These are phyloP conservation scores for Nissolia schottii DNA, from an alignment of 306 rosid species.

Conservation along the genomic window DNA sequence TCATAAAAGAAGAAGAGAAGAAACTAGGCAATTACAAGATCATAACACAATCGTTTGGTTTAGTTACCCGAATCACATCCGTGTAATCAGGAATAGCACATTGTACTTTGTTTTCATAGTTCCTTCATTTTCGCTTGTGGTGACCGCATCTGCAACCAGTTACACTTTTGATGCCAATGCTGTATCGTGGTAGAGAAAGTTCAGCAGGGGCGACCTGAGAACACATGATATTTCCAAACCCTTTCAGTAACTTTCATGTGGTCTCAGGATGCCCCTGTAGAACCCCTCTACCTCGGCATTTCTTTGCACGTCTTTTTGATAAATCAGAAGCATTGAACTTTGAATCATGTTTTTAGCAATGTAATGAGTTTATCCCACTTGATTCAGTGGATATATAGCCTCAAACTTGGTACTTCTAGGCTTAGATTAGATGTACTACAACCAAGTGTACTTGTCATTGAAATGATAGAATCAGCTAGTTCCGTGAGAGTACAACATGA, in stretches of 20 bases:
- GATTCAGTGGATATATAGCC: conserved; percentile 20
- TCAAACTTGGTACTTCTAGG: conserved; percentile 24
- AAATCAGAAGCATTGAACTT: not conserved
- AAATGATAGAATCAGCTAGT: not conserved
- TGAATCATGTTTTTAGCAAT: not conserved
- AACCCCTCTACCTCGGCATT: conserved; percentile 38
- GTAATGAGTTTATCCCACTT: not conserved
- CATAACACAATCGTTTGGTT: conserved; percentile 1
- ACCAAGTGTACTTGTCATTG: conserved; percentile 3
- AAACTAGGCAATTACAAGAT: not conserved
- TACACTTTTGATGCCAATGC: not conserved
- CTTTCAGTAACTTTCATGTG: conserved; percentile 28
- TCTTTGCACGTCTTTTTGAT: not conserved
- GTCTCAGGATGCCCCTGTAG: conserved; percentile 57
- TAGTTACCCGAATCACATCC: conserved; percentile 6
- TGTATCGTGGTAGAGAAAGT: conserved; percentile 26
- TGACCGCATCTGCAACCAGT: not conserved
- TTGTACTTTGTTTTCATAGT: not conserved
- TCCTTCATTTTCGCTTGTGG: not conserved
- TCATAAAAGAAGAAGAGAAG: not conserved
- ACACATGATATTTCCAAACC: conserved; percentile 36
- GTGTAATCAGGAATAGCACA: not conserved
- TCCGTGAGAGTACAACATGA: conserved; percentile 27
- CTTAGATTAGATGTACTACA: conserved; percentile 36
- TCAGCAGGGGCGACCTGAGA: conserved; percentile 94